phyloP scores from a whole-genome alignment of 805 yeast species.

The Diddensiella transvaalensis region DNA sequence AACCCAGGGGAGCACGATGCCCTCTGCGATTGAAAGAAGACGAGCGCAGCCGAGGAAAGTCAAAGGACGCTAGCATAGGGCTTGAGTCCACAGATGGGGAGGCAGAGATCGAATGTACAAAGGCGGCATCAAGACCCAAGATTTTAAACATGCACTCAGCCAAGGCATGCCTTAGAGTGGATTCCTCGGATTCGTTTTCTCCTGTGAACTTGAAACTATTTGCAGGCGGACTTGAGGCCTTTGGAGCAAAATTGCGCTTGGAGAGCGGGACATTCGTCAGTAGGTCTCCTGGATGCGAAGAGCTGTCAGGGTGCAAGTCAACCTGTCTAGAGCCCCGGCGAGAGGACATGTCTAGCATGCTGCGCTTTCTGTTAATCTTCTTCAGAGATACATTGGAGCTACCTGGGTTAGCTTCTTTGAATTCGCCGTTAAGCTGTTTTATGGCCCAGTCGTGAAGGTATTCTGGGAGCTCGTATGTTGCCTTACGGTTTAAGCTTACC shows the following conservation, averaged over 20 bases:
- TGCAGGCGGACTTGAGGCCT: background rate
- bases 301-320: conserved; percentile 26
- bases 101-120: conserved; percentile 5
- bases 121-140: conserved; percentile 55
- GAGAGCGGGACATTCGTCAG: conserved; percentile 68
- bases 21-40: conserved; percentile 2
- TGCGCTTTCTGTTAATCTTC: conserved; percentile 7
- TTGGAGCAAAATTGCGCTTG: conserved; percentile 17
- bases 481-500: conserved; percentile 51
- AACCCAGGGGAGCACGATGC: background rate
- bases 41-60: background rate
- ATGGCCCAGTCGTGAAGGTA: conserved; percentile 59
- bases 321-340: conserved; percentile 24
- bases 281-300: conserved; percentile 79
- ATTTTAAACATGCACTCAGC: conserved; percentile 66
- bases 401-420: conserved; percentile 16
- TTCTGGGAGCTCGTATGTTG: conserved; percentile 53
- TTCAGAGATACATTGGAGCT: conserved; percentile 7
- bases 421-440: conserved; percentile 37
- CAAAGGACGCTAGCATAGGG: conserved; percentile 19
- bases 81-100: conserved; percentile 21
- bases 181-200: conserved; percentile 70
- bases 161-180: conserved; percentile 57
- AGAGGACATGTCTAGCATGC: conserved; percentile 11
- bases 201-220: conserved; percentile 40